Conservation (phyloP, 352 stramenopile genomes). For the Globisporangium viniferum region DNA sequence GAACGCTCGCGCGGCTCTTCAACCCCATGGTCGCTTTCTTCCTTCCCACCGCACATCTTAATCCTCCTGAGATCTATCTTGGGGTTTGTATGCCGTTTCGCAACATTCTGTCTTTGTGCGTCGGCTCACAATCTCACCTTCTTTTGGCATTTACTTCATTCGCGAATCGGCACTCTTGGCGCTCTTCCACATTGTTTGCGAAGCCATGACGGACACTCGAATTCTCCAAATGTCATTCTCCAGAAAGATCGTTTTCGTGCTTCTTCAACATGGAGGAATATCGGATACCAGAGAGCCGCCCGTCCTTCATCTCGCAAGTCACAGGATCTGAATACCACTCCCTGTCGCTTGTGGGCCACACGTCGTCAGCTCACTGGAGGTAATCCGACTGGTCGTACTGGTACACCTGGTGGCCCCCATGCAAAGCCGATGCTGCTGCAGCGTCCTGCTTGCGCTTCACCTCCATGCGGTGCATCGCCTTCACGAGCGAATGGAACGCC, state of each 20-base stretch:
- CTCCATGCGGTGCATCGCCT: conserved; percentile 56
- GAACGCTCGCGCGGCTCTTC: not conserved
- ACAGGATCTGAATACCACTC: not conserved
- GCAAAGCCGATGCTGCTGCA: conserved; percentile 7
- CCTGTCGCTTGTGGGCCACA: not conserved
- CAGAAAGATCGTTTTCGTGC: not conserved
- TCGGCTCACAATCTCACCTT: not conserved
- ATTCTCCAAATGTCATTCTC: conserved; percentile 3
- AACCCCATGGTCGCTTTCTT: not conserved
- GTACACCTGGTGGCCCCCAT: conserved; percentile 15
- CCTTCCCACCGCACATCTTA: not conserved
- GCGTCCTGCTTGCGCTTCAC: conserved; percentile 41
- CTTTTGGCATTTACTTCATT: not conserved
- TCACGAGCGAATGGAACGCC: conserved; percentile 51
- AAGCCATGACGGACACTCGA: not conserved
- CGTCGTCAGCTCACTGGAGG: not conserved
- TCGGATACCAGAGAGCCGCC: not conserved
- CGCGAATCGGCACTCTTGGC: not conserved
- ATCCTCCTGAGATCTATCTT: not conserved
- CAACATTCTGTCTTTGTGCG: not conserved
- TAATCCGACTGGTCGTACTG: conserved; percentile 16
- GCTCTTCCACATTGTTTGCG: not conserved
- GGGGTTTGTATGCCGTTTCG: not conserved
- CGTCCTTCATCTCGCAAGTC: not conserved
- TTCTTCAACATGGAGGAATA: not conserved